These are phyloP conservation scores for Colletotrichum sp. DNA, from an alignment of 2,329 filamentous ascomycete species.

Conservation along the genomic window DNA sequence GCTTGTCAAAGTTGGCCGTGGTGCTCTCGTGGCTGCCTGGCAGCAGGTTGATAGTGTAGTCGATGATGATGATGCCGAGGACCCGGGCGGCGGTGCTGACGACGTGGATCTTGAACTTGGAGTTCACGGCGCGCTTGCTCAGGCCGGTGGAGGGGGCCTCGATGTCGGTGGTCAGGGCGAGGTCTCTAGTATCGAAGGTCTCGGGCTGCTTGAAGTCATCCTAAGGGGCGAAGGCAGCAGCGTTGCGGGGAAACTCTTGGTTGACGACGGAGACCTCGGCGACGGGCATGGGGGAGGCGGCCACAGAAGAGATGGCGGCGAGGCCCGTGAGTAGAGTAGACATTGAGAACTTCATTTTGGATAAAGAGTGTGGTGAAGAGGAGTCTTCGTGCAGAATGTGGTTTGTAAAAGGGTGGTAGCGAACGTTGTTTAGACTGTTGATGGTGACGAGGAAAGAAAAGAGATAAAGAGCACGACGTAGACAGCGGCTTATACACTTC, in stretches of 20 bases:
- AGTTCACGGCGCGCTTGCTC: background rate
- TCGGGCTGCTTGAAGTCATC: fast-evolving
- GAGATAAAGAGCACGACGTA: fast-evolving
- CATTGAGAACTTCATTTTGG: background rate
- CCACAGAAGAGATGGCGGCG: background rate
- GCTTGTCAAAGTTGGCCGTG: background rate
- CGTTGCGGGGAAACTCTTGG: fast-evolving
- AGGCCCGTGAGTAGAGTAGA: background rate
- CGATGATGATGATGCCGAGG: background rate
- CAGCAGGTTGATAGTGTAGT: background rate
- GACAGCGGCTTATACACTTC: background rate
- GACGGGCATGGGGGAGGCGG: background rate
- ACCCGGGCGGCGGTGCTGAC: background rate
- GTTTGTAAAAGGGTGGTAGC: background rate
- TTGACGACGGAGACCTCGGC: background rate
- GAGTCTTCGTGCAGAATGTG: background rate
- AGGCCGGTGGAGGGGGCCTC: background rate
- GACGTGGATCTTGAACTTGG: background rate
- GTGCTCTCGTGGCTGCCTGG: background rate
- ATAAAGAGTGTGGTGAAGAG: background rate
- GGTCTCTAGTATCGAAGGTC: background rate
- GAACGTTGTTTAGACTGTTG: background rate
- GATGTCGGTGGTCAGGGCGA: background rate
- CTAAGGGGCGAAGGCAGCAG: fast-evolving
- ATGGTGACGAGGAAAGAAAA: background rate